Evolutionary conservation across 371 early-diverging fungal species (phyloP).

Genomic region (Paraphysoderma sedebokerense): DNA sequence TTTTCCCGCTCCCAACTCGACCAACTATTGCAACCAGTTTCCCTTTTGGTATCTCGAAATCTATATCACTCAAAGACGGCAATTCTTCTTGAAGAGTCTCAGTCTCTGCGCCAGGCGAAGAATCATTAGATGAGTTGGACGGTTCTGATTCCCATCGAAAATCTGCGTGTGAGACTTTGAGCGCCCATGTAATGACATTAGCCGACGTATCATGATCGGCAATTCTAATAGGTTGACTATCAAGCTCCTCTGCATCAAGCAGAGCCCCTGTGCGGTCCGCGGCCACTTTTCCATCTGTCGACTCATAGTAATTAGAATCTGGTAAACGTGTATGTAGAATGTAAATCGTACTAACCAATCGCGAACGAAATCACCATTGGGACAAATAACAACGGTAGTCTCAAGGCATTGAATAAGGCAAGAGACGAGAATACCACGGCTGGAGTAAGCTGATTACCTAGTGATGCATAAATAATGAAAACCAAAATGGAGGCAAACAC

Average conservation of each 20-base stretch:
- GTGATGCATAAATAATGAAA: conserved; percentile 29
- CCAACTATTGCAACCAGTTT: conserved; percentile 63
- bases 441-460: conserved; percentile 41
- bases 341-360: too few relatives aligned
- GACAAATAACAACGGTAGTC: conserved; percentile 53
- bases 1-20: conserved; percentile 74
- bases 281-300: conserved; percentile 76
- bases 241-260: not conserved
- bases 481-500: not conserved
- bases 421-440: conserved; percentile 72
- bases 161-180: not conserved
- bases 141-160: not conserved
- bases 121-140: conserved; percentile 18
- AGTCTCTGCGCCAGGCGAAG: conserved; percentile 32
- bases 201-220: not conserved
- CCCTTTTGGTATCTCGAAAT: conserved; percentile 39
- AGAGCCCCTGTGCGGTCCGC: conserved; percentile 46
- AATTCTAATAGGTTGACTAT: not conserved
- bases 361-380: conserved; percentile 48
- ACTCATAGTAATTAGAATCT: too few relatives aligned
- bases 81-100: conserved; percentile 7
- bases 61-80: conserved; percentile 43
- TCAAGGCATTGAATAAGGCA: conserved; percentile 79
- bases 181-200: not conserved
- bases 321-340: too few relatives aligned